A percentile compares a stretch with the other conserved stretches of the same genome.
Conservation (phyloP, 192 early-diverging fungal species). For the Phlyctochytrium planicorne region DNA sequence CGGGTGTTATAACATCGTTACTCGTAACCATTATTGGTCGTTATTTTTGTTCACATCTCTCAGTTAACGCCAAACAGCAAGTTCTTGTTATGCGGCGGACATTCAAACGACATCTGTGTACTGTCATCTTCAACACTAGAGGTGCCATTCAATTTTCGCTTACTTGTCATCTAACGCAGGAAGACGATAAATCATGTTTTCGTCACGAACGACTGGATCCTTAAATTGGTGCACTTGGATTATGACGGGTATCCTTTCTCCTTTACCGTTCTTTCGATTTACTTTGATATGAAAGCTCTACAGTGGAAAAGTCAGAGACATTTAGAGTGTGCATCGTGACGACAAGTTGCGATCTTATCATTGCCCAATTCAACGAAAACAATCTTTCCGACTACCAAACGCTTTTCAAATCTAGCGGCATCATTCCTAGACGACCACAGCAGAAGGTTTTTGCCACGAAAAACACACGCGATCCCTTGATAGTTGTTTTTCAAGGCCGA, state of each 20-base stretch:
- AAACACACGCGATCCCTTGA: too few species aligned
- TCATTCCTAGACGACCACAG: too few species aligned
- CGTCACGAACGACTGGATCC: neutral
- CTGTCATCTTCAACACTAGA: slow-evolving; percentile 33
- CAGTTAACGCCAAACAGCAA: slow-evolving; percentile 38
- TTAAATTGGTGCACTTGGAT: neutral
- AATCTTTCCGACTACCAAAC: too few species aligned
- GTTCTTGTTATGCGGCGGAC: slow-evolving; percentile 33
- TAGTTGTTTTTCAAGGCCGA: too few species aligned
- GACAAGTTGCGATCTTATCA: too few species aligned
- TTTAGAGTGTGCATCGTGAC: slow-evolving; percentile 30
- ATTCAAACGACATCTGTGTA: slow-evolving; percentile 19
- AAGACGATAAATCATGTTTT: neutral
- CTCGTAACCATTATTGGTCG: slow-evolving; percentile 5
- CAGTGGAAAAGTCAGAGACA: slow-evolving; percentile 26
- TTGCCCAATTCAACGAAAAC: too few species aligned
- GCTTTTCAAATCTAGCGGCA: too few species aligned
- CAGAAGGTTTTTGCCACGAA: too few species aligned
- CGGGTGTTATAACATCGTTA: slow-evolving; percentile 20
- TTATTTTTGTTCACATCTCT: neutral
- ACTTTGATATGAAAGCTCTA: neutral
- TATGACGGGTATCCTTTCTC: neutral
- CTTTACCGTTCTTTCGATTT: neutral
- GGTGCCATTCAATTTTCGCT: slow-evolving; percentile 14
- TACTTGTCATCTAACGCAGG: neutral